Percentiles rank a stretch among this genome's conserved stretches.
phyloP scores from a whole-genome alignment of 257 asterid genomes.

The Penstemon eatonii region DNA sequence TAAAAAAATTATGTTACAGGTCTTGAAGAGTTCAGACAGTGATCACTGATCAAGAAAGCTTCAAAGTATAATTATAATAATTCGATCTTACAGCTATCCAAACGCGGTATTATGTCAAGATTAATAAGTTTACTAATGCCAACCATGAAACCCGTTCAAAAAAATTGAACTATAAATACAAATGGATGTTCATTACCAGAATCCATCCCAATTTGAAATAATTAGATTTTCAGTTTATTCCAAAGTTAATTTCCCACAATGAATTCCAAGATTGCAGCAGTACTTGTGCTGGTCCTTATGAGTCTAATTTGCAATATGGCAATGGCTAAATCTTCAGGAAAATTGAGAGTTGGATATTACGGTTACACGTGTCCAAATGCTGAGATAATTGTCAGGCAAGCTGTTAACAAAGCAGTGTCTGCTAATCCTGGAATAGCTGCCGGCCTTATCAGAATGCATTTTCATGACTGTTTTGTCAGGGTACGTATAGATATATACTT shows the following conservation, averaged over 20 bases:
- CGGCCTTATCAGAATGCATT: conserved; percentile 58
- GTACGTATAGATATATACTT: conserved; percentile 20
- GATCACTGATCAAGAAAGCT: conserved; percentile 7
- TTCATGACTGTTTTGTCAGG: conserved; percentile 67
- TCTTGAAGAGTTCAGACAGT: neutral
- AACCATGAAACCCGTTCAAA: neutral
- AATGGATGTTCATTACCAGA: neutral
- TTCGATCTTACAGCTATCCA: neutral
- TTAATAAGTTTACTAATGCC: conserved; percentile 22
- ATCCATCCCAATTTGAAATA: neutral
- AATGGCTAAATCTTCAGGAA: conserved; percentile 12
- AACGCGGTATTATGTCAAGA: conserved; percentile 12
- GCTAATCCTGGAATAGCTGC: conserved; percentile 58
- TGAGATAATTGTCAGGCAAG: conserved; percentile 47
- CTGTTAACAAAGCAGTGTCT: conserved; percentile 41
- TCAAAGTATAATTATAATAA: conserved; percentile 18
- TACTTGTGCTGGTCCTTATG: conserved; percentile 27
- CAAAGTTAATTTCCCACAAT: neutral
- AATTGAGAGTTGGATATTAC: conserved; percentile 47
- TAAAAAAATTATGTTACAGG: neutral
- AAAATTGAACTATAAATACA: conserved; percentile 21
- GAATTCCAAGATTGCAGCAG: conserved; percentile 26
- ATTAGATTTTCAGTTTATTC: neutral
- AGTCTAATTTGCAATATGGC: conserved; percentile 15
- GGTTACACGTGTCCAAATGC: conserved; percentile 44